Evolutionary conservation across 2,329 filamentous ascomycete species (phyloP).

Genomic region (Fusarium redolens): DNA sequence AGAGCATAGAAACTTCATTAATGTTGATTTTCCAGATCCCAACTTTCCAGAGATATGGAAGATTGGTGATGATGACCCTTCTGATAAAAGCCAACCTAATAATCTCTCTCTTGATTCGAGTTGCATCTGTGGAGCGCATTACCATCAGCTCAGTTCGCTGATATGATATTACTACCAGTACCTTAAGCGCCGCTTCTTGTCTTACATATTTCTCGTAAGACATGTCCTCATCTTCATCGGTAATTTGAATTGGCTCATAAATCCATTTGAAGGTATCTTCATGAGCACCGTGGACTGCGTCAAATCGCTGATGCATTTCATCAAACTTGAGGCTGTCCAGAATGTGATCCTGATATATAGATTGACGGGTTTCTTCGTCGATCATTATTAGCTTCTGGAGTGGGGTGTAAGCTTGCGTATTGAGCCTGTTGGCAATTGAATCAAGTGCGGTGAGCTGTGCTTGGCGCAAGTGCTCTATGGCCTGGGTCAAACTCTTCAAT

Average conservation of each 20-base stretch:
- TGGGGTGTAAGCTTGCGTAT: rapidly evolving
- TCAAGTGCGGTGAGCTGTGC: rapidly evolving
- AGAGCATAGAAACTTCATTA: neutral
- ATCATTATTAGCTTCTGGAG: neutral
- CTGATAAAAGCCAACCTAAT: neutral
- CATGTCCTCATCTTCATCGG: rapidly evolving
- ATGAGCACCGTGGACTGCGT: neutral
- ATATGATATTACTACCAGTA: rapidly evolving
- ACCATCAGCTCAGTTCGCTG: rapidly evolving
- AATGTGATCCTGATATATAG: neutral
- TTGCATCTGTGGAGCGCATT: neutral
- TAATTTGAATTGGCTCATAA: rapidly evolving
- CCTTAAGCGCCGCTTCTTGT: neutral
- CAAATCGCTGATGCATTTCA: neutral
- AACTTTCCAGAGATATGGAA: neutral
- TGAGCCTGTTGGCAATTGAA: rapidly evolving
- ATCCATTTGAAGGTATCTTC: neutral
- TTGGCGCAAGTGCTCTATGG: neutral
- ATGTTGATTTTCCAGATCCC: neutral
- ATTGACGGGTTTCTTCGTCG: rapidly evolving
- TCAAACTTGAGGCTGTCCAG: neutral
- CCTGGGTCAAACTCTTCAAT: neutral
- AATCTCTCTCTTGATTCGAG: neutral
- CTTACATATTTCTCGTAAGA: neutral
- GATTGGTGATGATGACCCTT: neutral